Conservation (phyloP, 2,329 filamentous ascomycete species). For the Knufia petricola region DNA sequence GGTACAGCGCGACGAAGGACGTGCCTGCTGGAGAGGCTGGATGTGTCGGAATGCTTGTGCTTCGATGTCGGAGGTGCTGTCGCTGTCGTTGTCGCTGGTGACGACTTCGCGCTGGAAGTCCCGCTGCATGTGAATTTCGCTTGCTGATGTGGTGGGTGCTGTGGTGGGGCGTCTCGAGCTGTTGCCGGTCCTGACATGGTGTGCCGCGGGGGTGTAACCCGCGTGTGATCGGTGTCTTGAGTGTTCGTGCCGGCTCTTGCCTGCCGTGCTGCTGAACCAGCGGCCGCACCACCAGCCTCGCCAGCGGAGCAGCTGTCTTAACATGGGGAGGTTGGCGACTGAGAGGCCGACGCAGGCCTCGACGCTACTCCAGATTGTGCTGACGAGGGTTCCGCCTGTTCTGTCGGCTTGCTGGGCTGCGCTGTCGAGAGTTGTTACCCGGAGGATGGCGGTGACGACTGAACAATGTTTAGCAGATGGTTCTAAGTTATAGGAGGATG, state of each 20-base stretch:
- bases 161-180: background rate
- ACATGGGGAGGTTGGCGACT: constrained; percentile 32
- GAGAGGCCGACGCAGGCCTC: constrained; percentile 31
- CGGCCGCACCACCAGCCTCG: constrained; percentile 5
- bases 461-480: no score
- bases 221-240: constrained; percentile 1
- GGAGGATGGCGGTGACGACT: no score
- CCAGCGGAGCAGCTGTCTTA: constrained; percentile 5
- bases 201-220: background rate
- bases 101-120: constrained; percentile 6
- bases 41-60: background rate
- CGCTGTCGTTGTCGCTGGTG: background rate
- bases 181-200: background rate
- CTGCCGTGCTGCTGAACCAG: constrained; percentile 10
- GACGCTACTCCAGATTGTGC: constrained; percentile 31
- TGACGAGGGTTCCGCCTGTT: constrained; percentile 24
- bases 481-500: no score
- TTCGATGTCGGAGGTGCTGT: constrained; percentile 3
- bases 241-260: constrained; percentile 5
- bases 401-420: constrained; percentile 21
- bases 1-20: background rate
- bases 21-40: background rate
- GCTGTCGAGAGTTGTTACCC: constrained; percentile 27
- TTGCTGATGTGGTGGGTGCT: background rate
- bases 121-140: background rate